Base-by-base conservation (phyloP, 2,329 filamentous ascomycete species). In the Microsporum ferrugineum region DNA sequence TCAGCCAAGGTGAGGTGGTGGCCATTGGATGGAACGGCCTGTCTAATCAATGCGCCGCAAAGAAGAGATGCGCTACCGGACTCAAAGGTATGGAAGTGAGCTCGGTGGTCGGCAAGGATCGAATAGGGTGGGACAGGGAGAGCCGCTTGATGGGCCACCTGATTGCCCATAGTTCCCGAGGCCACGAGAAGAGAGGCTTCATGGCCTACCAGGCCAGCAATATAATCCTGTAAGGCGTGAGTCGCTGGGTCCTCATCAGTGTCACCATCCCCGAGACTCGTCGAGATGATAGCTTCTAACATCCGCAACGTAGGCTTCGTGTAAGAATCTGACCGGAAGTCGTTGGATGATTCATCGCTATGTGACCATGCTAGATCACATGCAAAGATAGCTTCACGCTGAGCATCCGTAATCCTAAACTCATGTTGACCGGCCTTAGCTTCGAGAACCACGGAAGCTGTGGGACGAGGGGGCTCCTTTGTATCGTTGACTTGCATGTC, bases 221-320 rank as follows among this genome's bases (percentile, higher is more conserved):
- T 29, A 34, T 55, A 17, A 33, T n/a, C 29, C 14, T 55, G 27
- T 4, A 55, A 55, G 34, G 33, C 43, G n/a, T 5, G 3, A 3
- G 58, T 60, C 34, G 58, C 55, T 27, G 43, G 5, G 33, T 73
- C 61, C 57, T 62, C 71, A 33, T 68, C 63, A 57, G 70, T 72
- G 36, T 73, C 68, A 62, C 73, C 71, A 41, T 74, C 72, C 12
- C 66, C 67, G 36, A 73, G 67, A 27, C 69, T 68, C n/a, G 71
- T 69, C 51, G 70, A 64, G 36, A 68, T 55, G 56, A 70, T 71
- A n/a, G 68, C 68, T 63, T 67, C 64, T 63, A 70, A 66, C 64
- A 70, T 67, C 6, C 36, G 36, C 17, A 23, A 23, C 17, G 17
- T 23, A 23, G 17, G 17, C 17, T 23, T 23, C 17, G 17, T 23